Base-by-base conservation (phyloP, 192 early-diverging fungal species). In the Backusella tuberculispora region DNA sequence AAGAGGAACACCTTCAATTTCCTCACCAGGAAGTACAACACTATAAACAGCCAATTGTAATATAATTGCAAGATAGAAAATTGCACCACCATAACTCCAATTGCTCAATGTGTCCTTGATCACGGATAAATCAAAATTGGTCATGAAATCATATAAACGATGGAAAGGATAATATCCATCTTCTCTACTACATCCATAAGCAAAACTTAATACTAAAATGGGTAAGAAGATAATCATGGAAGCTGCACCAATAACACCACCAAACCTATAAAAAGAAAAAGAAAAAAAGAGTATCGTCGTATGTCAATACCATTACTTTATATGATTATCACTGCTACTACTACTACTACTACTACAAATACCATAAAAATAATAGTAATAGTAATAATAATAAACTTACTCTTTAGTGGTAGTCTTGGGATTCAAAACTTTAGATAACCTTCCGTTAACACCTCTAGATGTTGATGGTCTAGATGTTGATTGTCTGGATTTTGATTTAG, bases 381-480 rank as follows among this genome's bases (percentile, higher is more conserved):
- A 34, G 2, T 2, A 34, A 34, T 2, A 34, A 34, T 34, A 34
- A 34, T 34, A 34, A 60, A 60, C 74, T 50, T 71, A 76, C 83
- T 97, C 97, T 78, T 91, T 95, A 71, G 87, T 83, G 9, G 86
- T 88, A 10, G 95, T 88, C 74, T 82, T 80, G 38, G 89, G 90
- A 75, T 95, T 87, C 69, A 92, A 73, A 8, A 38, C 47, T 37
- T 69, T 45, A 37, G 66, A 50, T 1, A n/a, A 2, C 4, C 42
- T 40, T 40, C 42, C 6, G 10, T n/a, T 5, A n/a, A 2, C 17
- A 12, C 12, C 9, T 26, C n/a, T 45, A 45, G 41, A 29, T 56
- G 50, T 24, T 15, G 67, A 29, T 6, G 17, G 26, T 6, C 24
- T 24, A 24, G 67, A 66, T 40, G 26, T 69, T 26, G 67, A 43